Base-by-base conservation (phyloP, 805 yeast genomes). In the Wickerhamiella bombiphila region DNA sequence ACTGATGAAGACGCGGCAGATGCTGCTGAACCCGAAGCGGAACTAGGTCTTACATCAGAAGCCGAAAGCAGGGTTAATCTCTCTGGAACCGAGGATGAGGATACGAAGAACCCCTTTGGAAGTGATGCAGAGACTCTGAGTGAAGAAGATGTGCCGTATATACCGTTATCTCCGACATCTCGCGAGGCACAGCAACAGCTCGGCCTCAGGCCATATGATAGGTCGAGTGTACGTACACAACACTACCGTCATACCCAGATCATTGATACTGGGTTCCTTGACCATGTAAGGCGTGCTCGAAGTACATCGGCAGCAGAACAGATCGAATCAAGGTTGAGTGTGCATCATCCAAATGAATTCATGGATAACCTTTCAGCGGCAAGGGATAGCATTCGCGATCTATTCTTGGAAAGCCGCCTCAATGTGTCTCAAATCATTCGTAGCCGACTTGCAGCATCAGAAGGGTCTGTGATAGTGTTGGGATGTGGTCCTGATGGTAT, bases 401-500 rank as follows among this genome's bases (percentile, higher is more conserved):
- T 22, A 33, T 46, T 35, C 34, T 20, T 11, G 32, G 43, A 19
- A 60, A 74, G 4, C 58, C 74, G 2, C 39, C 49, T 5, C 40
- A 56, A 4, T 68, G 65, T 39, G 49, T 60, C n/a, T 37, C 55
- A 5, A 56, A 57, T 25, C 56, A 66, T 3, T 35, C 48, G 3
- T 66, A 70, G 1, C 59, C 73, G 14, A 55, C 68, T 28, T 70
- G 70, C 1, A 65, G 74, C 3, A 65, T 74, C n/a, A 61, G 66
- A 2, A 45, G 59, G 30, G 53, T 66, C 39, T 52, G 73, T 36
- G 56, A 61, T 24, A 41, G 60, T 36, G 53, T 59, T 37, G 53
- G 64, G 50, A 6, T 51, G 55, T 22, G 55, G 55, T 3, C 54
- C 55, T 1, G 45, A 46, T 5, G 33, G 47, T 1, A 45, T 51